Base-by-base conservation (phyloP, 805 yeast species). In the Starmerella apis region DNA sequence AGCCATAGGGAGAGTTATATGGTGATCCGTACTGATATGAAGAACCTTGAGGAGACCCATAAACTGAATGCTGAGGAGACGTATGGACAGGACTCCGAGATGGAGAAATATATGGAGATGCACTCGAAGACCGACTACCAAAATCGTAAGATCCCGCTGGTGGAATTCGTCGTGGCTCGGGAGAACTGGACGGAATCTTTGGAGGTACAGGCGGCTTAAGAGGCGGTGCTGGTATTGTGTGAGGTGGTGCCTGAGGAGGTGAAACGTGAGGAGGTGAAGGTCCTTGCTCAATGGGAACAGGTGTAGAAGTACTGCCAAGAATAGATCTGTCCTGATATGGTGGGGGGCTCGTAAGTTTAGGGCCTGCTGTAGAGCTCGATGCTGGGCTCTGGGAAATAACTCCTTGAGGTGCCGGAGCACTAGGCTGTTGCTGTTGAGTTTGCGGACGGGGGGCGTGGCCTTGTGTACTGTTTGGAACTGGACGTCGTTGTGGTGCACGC, bases 21-120 rank as follows among this genome's bases (percentile, higher is more conserved):
- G 43, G 43, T 4, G 43, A 38, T 19, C 41, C 41, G 11, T 37
- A 37, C n/a, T n/a, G n/a, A n/a, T n/a, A n/a, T 8, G 41, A 27
- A 3, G 41, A 37, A 13, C 16, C 41, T 16, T 19, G n/a, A 2
- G 41, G 41, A 7, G 25, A 22, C 16, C 41, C 41, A 20, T 22
- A 10, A 37, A 11, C 16, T 8, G 41, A 6, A 4, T 7, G 16
- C 9, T 37, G 20, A 8, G 41, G n/a, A 1, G 41, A 7, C 9
- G 18, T 27, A 14, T 20, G 24, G 9, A 23, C 14, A 20, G 37
- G 20, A 2, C 37, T 16, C 9, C 16, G 16, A n/a, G 23, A 31
- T 31, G 35, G 8, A 6, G 37, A n/a, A 22, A 19, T 13, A 6
- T 33, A n/a, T 22, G 37, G 22, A 11, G 37, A 7, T 22, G 13